A percentile compares a stretch with the other conserved stretches of the same genome.
phyloP scores from a whole-genome alignment of 139 green algal species.

The Ostreobium quekettii region DNA sequence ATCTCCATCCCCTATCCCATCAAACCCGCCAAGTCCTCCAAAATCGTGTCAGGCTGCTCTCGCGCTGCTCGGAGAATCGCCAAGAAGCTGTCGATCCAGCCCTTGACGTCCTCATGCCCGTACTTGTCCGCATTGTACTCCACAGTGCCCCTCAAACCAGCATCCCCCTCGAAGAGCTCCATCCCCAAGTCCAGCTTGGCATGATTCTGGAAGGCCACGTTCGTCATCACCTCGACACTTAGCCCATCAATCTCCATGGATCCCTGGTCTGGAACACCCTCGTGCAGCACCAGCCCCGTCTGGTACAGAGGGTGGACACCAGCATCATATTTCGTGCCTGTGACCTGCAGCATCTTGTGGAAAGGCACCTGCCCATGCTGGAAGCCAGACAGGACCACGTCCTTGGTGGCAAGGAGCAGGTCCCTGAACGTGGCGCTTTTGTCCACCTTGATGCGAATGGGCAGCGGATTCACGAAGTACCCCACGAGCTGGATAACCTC shows the following conservation, averaged over 20 bases:
- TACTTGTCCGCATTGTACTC: not conserved
- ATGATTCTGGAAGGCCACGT: not conserved
- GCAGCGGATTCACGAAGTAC: not conserved
- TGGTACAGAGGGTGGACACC: not conserved
- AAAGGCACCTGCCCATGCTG: not conserved
- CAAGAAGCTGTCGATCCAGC: not conserved
- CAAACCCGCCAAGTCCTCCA: constrained; percentile 1
- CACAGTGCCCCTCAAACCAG: not conserved
- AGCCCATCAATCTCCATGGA: not conserved
- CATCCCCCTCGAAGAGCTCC: not conserved
- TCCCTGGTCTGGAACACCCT: not conserved
- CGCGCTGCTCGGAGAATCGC: not conserved
- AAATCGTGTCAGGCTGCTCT: not conserved
- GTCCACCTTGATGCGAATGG: not conserved
- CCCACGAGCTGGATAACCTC: not conserved
- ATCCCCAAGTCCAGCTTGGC: not conserved
- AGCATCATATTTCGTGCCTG: not conserved
- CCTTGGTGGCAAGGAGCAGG: not conserved
- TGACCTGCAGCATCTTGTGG: not conserved
- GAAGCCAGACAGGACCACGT: not conserved
- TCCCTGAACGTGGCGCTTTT: not conserved
- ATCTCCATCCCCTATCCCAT: no score
- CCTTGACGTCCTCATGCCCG: not conserved
- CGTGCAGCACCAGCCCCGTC: not conserved
- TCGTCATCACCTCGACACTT: not conserved